Percentiles rank a stretch among this genome's conserved stretches.
Evolutionary conservation across 2,329 filamentous ascomycete species (phyloP).

Genomic region (Proliferodiscus dingleyae): DNA sequence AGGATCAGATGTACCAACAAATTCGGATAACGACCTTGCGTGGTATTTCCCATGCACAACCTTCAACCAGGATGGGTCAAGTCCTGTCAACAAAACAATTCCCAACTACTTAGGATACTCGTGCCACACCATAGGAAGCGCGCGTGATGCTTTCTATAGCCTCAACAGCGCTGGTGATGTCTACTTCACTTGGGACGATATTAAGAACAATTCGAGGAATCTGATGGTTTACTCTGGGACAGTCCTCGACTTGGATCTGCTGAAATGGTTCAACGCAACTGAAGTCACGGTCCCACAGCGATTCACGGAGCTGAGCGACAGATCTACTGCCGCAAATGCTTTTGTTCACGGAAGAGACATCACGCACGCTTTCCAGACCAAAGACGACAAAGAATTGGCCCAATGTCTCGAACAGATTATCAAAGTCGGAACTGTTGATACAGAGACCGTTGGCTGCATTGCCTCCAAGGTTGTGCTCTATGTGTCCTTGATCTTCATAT

Average conservation of each 20-base stretch:
- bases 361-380: conserved; percentile 78
- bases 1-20: conserved; percentile 73
- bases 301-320: conserved; percentile 76
- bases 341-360: conserved; percentile 79
- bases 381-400: conserved; percentile 73
- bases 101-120: conserved; percentile 78
- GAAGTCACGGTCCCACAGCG: conserved; percentile 71
- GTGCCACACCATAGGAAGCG: conserved; percentile 72
- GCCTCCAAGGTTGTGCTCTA: conserved; percentile 96
- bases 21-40: conserved; percentile 67
- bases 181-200: conserved; percentile 93
- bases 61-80: conserved; percentile 91
- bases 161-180: conserved; percentile 74
- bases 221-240: conserved; percentile 91
- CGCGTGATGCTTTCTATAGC: conserved; percentile 71
- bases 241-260: conserved; percentile 82
- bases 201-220: conserved; percentile 83
- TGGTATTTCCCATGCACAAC: conserved; percentile 96
- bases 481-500: conserved; percentile 83
- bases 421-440: conserved; percentile 93
- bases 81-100: conserved; percentile 65
- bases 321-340: conserved; percentile 51
- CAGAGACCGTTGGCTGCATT: conserved; percentile 93
- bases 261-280: conserved; percentile 82
- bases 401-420: conserved; percentile 90